Conservation (phyloP, 306 rosid genomes). For the Prunus kanzakura region DNA sequence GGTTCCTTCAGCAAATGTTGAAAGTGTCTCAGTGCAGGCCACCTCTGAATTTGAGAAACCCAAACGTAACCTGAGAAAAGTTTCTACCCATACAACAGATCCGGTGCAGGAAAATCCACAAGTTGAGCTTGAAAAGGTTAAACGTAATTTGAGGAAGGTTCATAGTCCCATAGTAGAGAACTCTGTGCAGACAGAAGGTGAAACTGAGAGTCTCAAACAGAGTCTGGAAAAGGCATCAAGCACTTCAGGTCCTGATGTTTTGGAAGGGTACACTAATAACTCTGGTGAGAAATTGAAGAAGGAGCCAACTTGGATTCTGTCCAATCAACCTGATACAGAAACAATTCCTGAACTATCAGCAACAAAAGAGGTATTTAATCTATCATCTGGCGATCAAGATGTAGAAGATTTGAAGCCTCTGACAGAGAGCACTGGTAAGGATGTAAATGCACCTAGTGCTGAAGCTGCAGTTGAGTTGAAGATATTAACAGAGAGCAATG, state of each 20-base stretch:
- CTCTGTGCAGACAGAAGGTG: slow-evolving; percentile 52
- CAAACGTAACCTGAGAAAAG: slow-evolving; percentile 61
- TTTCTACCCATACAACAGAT: slow-evolving; percentile 57
- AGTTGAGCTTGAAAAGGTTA: slow-evolving; percentile 89
- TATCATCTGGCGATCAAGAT: slow-evolving; percentile 44
- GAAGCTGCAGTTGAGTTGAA: slow-evolving; percentile 43
- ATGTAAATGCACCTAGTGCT: slow-evolving; percentile 36
- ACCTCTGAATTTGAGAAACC: slow-evolving; percentile 86
- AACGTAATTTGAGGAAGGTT: slow-evolving; percentile 89
- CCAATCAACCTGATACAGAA: slow-evolving; percentile 49
- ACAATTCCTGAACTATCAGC: slow-evolving; percentile 41
- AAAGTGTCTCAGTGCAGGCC: slow-evolving; percentile 42
- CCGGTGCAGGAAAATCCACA: slow-evolving; percentile 79
- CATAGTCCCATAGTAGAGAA: slow-evolving; percentile 77
- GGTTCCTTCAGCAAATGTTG: slow-evolving; percentile 52
- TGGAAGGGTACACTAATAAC: slow-evolving; percentile 32
- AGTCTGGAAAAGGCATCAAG: slow-evolving; percentile 49
- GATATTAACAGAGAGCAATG: slow-evolving; percentile 41
- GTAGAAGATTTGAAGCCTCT: slow-evolving; percentile 43
- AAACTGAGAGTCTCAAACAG: slow-evolving; percentile 47
- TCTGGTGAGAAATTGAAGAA: slow-evolving; percentile 49
- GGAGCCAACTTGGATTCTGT: slow-evolving; percentile 33
- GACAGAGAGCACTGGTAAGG: slow-evolving; percentile 50
- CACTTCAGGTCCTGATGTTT: slow-evolving; percentile 34
- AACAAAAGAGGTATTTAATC: slow-evolving; percentile 40